Evolutionary conservation across 805 yeast species (phyloP).

Genomic region (Candida oleophila): DNA sequence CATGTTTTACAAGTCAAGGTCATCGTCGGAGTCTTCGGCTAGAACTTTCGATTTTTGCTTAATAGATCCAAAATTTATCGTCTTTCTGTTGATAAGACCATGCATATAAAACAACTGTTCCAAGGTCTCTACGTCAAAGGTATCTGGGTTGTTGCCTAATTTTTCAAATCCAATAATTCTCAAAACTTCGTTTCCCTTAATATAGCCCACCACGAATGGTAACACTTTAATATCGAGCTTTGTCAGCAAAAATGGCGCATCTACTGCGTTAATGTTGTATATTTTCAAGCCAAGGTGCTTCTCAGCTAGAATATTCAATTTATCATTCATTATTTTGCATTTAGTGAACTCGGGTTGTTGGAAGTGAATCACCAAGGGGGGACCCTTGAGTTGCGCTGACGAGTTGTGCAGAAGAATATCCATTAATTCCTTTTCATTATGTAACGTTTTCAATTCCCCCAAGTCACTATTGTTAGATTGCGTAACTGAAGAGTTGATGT

Average conservation of each 20-base stretch:
- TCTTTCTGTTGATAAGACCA: slow-evolving; percentile 16
- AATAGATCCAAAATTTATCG: slow-evolving; percentile 12
- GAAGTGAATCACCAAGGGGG: slow-evolving; percentile 55
- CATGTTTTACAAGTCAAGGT: slow-evolving; percentile 3
- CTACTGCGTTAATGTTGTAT: slow-evolving; percentile 54
- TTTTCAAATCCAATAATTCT: slow-evolving; percentile 71
- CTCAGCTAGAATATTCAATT: slow-evolving; percentile 45
- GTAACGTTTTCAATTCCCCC: slow-evolving; percentile 42
- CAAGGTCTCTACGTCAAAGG: slow-evolving; percentile 46
- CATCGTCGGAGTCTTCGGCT: slow-evolving; percentile 10
- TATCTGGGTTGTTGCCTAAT: slow-evolving; percentile 46
- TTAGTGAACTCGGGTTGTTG: slow-evolving; percentile 58
- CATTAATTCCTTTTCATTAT: slow-evolving; percentile 58
- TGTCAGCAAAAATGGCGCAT: slow-evolving; percentile 71
- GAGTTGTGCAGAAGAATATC: slow-evolving; percentile 43
- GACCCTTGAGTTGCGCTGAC: slow-evolving; percentile 10
- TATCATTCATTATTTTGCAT: slow-evolving; percentile 58
- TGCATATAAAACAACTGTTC: slow-evolving; percentile 34
- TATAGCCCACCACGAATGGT: slow-evolving; percentile 68
- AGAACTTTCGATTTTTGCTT: background rate
- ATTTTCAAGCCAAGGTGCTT: slow-evolving; percentile 58
- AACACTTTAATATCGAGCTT: slow-evolving; percentile 63
- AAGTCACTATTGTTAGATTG: slow-evolving; percentile 17
- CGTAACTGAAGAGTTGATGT: slow-evolving; percentile 21
- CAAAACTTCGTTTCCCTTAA: slow-evolving; percentile 55